Evolutionary conservation across 805 yeast genomes (phyloP).

Genomic region (Kodamaea nitidulidarum): DNA sequence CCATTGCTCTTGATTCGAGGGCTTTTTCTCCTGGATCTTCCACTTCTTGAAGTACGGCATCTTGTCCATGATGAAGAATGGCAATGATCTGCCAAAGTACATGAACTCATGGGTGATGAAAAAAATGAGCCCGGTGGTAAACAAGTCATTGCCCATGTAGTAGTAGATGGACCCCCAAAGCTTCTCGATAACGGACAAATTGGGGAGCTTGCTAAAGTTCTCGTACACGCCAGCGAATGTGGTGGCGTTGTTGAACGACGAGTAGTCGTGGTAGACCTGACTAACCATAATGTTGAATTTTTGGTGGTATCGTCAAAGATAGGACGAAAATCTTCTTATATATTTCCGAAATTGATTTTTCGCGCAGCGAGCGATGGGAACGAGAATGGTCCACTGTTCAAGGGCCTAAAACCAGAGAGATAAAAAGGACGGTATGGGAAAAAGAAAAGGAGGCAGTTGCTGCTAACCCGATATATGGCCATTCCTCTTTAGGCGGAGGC

Average conservation of each 20-base stretch:
- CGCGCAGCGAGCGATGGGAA: background rate
- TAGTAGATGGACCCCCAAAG: slow-evolving; percentile 89
- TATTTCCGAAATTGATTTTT: slow-evolving; percentile 1
- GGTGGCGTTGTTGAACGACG: slow-evolving; percentile 24
- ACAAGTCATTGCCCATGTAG: slow-evolving; percentile 78
- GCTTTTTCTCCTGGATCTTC: slow-evolving; percentile 85
- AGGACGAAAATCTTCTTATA: slow-evolving; percentile 1
- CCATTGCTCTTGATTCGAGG: slow-evolving; percentile 83
- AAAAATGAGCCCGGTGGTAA: slow-evolving; percentile 88
- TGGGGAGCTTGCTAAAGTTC: slow-evolving; percentile 23
- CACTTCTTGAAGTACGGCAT: slow-evolving; percentile 81
- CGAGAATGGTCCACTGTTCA: too few relatives aligned
- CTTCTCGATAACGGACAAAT: slow-evolving; percentile 53
- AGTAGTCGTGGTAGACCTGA: slow-evolving; percentile 24
- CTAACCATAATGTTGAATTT: slow-evolving; percentile 13
- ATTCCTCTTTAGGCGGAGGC: too few relatives aligned
- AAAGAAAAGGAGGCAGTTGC: too few relatives aligned
- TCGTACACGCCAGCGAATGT: slow-evolving; percentile 20
- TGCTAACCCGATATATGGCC: too few relatives aligned
- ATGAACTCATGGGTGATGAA: slow-evolving; percentile 79
- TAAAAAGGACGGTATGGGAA: background rate
- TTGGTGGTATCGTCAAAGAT: background rate
- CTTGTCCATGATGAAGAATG: slow-evolving; percentile 86
- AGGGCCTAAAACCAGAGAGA: background rate
- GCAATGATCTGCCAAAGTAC: slow-evolving; percentile 89